Evolutionary conservation across 768 basidiomycete genomes (phyloP), one percentile per base, ranked within the genome.

Genomic region (Tulasnella sp.): DNA sequence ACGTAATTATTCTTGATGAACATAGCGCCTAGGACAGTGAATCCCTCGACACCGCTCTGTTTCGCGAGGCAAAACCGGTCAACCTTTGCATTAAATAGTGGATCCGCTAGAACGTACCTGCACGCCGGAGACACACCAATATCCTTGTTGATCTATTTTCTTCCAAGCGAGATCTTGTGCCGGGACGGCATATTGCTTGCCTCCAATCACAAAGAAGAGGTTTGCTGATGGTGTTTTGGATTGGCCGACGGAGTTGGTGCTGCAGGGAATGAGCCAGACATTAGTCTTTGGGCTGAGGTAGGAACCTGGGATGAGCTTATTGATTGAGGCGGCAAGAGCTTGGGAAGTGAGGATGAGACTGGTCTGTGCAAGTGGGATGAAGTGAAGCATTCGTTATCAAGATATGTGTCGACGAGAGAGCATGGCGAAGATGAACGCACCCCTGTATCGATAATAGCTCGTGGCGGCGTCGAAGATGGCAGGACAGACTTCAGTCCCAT

Each of bases 1-100:
- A 56, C 24, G 27, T 56, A 56, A 19, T 56, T 34, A 13, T 44
- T 56, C 55, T 56, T 56, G 55, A 56, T 44, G 23, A 56, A 56
- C 55, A 56, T 56, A 8, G 34, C 41, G 15, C 55, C 55, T 26
- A 56, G 24, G 17, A 56, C 41, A n/a, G 55, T 56, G 23, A 56
- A 56, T n/a, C n/a, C 43, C 26, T 56, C 55, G 41, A 56, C 23
- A 11, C 55, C 55, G 42, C 55, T 43, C 55, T 56, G 27, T 47
- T 19, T 17, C 11, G 42, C 21, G 15, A 38, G 34, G 4, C n/a
- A n/a, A n/a, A n/a, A n/a, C n/a, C 5, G 11, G 24, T 42, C 17
- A 17, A 49, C 48, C 21, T 42, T 38, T 15, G 19, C 42, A 9
- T 11, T 10, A 1, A 23, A 41, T 23, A 23, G 3, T 15, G 19